Conservation (phyloP, 2,329 filamentous ascomycete genomes). For the Pseudogymnoascus destructans region DNA sequence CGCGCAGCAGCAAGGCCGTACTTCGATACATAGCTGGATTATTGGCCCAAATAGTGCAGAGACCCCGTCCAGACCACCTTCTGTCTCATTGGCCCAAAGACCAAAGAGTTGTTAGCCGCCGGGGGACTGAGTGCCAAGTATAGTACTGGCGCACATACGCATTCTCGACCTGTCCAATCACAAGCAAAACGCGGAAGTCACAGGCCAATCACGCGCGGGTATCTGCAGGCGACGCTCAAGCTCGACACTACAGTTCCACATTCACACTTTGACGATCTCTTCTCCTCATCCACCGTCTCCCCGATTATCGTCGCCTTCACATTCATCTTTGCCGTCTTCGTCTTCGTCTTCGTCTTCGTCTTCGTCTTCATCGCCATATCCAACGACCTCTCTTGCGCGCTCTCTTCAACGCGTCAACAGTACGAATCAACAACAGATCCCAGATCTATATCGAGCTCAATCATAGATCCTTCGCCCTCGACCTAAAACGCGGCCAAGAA, state of each 20-base stretch:
- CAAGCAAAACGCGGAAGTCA: not conserved
- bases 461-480: not conserved
- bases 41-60: not conserved
- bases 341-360: not conserved
- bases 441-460: not conserved
- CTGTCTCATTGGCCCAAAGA: not conserved
- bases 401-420: not conserved
- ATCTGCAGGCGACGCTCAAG: not conserved
- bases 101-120: not conserved
- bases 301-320: not conserved
- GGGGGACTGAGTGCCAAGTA: constrained; percentile 1
- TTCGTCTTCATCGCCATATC: not conserved
- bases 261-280: constrained; percentile 4
- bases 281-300: not conserved
- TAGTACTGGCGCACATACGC: constrained; percentile 1
- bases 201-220: not conserved
- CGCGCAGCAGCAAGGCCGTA: not conserved
- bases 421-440: not conserved
- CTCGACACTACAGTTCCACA: not conserved
- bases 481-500: constrained; percentile 5
- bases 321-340: not conserved
- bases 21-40: not conserved
- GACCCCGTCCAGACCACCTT: not conserved
- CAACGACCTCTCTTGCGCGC: not conserved
- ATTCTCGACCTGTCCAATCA: constrained; percentile 1